A percentile compares a stretch with the other conserved stretches of the same genome.
Conservation (phyloP, 495 filamentous ascomycete species). For the Neurospora intermedia region DNA sequence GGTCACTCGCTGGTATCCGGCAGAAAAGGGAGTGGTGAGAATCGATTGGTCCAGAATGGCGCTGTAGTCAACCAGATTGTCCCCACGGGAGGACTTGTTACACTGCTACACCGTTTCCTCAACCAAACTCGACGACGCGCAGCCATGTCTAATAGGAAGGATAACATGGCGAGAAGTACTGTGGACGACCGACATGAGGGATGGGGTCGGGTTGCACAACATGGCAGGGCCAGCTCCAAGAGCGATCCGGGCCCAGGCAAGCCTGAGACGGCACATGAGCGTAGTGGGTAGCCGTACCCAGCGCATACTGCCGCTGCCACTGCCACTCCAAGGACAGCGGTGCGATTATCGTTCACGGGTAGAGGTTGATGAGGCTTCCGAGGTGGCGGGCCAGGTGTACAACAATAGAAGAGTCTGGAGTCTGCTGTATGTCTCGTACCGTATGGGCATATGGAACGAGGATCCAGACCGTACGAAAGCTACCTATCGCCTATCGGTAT, state of each 20-base stretch:
- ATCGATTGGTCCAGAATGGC: slow-evolving; percentile 1
- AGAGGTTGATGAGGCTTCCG: background rate
- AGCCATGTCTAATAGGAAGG: background rate
- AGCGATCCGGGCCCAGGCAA: background rate
- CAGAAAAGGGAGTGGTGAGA: background rate
- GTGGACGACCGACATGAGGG: background rate
- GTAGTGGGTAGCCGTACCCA: background rate
- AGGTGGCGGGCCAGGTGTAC: background rate
- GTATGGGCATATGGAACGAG: background rate
- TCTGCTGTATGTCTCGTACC: background rate
- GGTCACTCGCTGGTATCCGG: background rate
- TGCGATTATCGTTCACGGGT: background rate
- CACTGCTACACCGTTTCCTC: background rate
- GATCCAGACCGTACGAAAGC: background rate
- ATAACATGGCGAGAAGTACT: background rate
- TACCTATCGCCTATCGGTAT: background rate
- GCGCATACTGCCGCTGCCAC: background rate
- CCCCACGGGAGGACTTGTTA: background rate
- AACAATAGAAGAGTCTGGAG: background rate
- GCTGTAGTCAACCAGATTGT: background rate
- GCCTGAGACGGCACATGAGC: background rate
- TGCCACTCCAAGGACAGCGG: background rate
- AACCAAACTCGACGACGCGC: background rate
- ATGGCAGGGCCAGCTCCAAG: background rate
- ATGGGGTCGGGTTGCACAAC: background rate